Base-by-base conservation (phyloP, 75 land plant genomes). In the Larix kaempferi region DNA sequence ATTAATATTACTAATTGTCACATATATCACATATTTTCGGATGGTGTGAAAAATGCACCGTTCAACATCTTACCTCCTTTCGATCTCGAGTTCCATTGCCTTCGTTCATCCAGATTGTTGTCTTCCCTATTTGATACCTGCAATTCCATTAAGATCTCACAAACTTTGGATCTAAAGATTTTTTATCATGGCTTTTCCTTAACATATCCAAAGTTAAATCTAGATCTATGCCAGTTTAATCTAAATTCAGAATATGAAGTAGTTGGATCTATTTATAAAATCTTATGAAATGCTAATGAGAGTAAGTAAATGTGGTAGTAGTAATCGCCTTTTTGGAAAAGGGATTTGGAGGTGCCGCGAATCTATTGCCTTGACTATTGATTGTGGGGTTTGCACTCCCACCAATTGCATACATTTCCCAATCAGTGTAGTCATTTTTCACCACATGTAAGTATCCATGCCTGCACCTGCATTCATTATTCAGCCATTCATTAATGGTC, bases 391-490 rank as follows among this genome's bases (percentile, higher is more conserved):
- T 58, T 25, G 91, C 91, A 81, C 98, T 94, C 33, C 98, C 98
- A 63, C 98, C 98, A 22, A 94, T 89, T 54, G 98, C 98, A 76
- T 94, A 94, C 93, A 92, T 92, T 81, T 86, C 93, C 98, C 98
- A 94, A 84, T 88, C 90, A 41, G 88, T 84, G 79, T 94, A 94
- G 75, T 92, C 90, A 77, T 94, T 94, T 86, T 94, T 94, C 76
- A 94, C 91, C 13, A 95, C 94, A 78, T 95, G 97, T 81, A 93
- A 91, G 69, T 91, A 88, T 29, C 98, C 98, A 77, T 85, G 89
- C 37, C 98, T 86, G 76, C 98, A 93, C 82, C 98, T 88, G 89
- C 69, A 80, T 39, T 17, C 19, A 67, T 37, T 19, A 65, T 33
- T 16, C 2, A 27, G 8, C 16, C 7, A 16, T 16, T 6, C 11